phyloP scores from a whole-genome alignment of 73 alveolate species.

The Blepharisma japonicum region DNA sequence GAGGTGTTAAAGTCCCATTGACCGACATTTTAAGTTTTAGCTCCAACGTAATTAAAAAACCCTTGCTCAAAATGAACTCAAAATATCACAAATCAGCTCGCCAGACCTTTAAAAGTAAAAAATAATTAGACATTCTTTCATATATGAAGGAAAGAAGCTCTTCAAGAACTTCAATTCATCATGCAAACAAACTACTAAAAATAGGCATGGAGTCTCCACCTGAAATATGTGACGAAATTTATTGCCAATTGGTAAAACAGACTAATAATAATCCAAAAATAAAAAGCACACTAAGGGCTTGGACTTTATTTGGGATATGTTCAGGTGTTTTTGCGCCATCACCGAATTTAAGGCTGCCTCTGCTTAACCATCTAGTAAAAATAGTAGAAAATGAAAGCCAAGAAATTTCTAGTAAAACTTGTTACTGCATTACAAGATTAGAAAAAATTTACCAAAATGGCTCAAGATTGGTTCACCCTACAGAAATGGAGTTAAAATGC shows the following conservation, averaged over 20 bases:
- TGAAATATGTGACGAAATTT: slow-evolving; percentile 22
- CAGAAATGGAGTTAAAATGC: not conserved
- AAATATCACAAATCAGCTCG: not conserved
- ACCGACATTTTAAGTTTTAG: slow-evolving; percentile 10
- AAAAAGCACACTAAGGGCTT: not conserved
- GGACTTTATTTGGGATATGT: slow-evolving; percentile 5
- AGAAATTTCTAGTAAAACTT: not conserved
- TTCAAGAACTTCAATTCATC: slow-evolving; percentile 10
- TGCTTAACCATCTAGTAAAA: not conserved
- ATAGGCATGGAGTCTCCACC: slow-evolving; percentile 13
- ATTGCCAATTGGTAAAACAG: slow-evolving; percentile 22
- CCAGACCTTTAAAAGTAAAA: slow-evolving; percentile 16
- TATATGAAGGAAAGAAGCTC: slow-evolving; percentile 8
- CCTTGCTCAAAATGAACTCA: not conserved
- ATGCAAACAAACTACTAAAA: not conserved
- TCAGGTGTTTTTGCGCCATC: slow-evolving; percentile 19
- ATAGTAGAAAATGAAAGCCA: slow-evolving; percentile 12
- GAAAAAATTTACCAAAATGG: slow-evolving; percentile 19
- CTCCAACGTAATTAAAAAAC: not conserved
- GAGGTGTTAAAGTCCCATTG: slow-evolving; percentile 7
- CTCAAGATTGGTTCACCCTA: not conserved
- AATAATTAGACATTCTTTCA: slow-evolving; percentile 4
- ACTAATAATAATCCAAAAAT: slow-evolving; percentile 1
- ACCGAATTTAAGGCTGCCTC: not conserved
- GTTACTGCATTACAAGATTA: not conserved